phyloP scores from a whole-genome alignment of 768 basidiomycete species.

The Kwoniella pini region DNA sequence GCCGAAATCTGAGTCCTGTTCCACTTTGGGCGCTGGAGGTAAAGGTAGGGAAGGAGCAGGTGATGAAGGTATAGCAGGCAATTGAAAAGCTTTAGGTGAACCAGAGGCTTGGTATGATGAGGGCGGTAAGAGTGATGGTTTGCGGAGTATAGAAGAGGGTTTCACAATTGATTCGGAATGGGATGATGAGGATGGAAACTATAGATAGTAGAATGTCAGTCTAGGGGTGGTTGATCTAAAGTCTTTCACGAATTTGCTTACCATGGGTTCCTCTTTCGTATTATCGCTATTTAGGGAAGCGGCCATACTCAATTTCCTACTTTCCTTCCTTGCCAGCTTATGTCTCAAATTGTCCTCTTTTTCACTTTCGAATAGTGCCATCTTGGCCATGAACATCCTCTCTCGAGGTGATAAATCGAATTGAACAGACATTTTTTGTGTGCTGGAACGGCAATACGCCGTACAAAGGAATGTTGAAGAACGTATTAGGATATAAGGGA shows the following conservation, averaged over 20 bases:
- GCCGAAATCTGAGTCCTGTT: conserved; percentile 11
- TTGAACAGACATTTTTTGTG: neutral
- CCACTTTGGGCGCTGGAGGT: conserved; percentile 5
- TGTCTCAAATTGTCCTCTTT: neutral
- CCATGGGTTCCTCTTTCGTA: neutral
- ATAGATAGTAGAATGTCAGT: neutral
- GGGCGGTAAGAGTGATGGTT: conserved; percentile 4
- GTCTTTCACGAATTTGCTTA: neutral
- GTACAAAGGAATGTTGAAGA: too few relatives aligned
- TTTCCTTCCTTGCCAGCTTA: neutral
- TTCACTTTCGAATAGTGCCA: conserved; percentile 8
- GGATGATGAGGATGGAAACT: neutral
- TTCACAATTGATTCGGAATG: neutral
- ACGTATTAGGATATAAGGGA: too few relatives aligned
- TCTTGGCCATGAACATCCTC: conserved; percentile 18
- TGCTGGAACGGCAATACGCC: neutral
- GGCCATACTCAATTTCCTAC: conserved; percentile 1
- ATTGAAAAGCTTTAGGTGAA: neutral
- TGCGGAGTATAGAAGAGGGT: conserved; percentile 12
- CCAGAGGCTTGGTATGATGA: neutral
- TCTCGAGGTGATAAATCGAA: conserved; percentile 9
- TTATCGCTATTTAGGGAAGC: conserved; percentile 1
- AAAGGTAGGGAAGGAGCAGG: conserved; percentile 11
- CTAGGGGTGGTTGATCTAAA: neutral
- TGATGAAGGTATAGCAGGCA: neutral